A percentile compares a stretch with the other conserved stretches of the same genome.
Evolutionary conservation across 495 filamentous ascomycete genomes (phyloP).

Genomic region (Massariosphaeria phaeospora): DNA sequence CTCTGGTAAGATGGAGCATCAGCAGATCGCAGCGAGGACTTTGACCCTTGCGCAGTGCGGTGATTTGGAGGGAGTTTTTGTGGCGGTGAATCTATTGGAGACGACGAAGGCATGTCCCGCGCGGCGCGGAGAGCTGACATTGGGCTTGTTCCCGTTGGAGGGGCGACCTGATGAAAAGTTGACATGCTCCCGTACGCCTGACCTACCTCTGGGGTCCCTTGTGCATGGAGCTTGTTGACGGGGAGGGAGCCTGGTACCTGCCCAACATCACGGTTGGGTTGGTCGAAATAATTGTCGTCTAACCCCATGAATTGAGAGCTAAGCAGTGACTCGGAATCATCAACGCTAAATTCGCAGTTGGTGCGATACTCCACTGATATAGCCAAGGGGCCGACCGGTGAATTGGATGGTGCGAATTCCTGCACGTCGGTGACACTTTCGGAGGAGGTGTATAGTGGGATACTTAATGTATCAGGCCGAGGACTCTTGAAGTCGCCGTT

Average conservation of each 20-base stretch:
- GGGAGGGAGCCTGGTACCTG: slow-evolving; percentile 76
- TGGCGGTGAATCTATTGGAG: slow-evolving; percentile 55
- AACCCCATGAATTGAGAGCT: slow-evolving; percentile 95
- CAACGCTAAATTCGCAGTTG: slow-evolving; percentile 84
- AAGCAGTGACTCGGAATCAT: slow-evolving; percentile 81
- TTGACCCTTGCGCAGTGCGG: slow-evolving; percentile 55
- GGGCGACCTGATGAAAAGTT: slow-evolving; percentile 81
- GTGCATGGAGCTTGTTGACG: slow-evolving; percentile 34
- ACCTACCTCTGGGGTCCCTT: slow-evolving; percentile 56
- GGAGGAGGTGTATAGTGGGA: slow-evolving; percentile 64
- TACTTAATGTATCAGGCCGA: slow-evolving; percentile 58
- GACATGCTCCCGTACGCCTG: slow-evolving; percentile 90
- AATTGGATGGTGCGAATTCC: slow-evolving; percentile 72
- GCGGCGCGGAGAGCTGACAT: slow-evolving; percentile 77
- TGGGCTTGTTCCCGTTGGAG: slow-evolving; percentile 71
- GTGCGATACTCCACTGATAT: slow-evolving; percentile 77
- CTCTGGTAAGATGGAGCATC: slow-evolving; percentile 52
- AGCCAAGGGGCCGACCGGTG: slow-evolving; percentile 77
- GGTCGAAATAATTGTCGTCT: slow-evolving; percentile 73
- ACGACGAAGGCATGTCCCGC: slow-evolving; percentile 48
- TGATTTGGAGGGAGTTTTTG: slow-evolving; percentile 57
- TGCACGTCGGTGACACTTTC: slow-evolving; percentile 68
- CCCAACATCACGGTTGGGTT: slow-evolving; percentile 35
- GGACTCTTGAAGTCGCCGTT: slow-evolving; percentile 50
- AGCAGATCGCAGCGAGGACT: slow-evolving; percentile 54